Conservation (phyloP, 2,329 filamentous ascomycete species). For the Aphanocladium album region DNA sequence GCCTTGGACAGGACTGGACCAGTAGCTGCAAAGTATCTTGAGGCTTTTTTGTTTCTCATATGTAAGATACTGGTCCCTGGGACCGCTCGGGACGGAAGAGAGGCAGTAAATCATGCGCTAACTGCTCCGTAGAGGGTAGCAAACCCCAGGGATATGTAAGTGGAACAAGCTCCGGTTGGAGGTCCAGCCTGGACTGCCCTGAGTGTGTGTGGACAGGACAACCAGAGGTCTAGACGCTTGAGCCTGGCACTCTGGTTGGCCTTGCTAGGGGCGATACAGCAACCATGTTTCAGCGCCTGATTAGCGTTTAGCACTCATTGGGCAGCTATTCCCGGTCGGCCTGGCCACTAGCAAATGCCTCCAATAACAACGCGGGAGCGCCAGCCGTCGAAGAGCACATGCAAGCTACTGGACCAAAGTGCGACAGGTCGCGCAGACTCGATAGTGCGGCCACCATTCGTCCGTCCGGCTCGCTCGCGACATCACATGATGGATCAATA, state of each 20-base stretch:
- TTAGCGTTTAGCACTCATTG: background rate
- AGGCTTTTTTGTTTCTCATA: background rate
- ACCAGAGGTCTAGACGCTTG: background rate
- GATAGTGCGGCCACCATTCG: background rate
- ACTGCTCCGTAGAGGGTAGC: too few relatives aligned
- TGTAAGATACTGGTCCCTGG: background rate
- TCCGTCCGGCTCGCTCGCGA: background rate
- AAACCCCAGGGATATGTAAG: background rate
- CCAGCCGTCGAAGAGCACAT: background rate
- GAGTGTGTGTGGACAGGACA: background rate
- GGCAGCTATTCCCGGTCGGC: slow-evolving; percentile 8
- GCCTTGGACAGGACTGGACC: background rate
- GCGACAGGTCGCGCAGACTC: background rate
- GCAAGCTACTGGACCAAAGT: background rate
- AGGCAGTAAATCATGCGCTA: background rate
- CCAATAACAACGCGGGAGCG: background rate
- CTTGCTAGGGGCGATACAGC: background rate
- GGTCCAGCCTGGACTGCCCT: background rate
- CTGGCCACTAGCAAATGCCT: background rate
- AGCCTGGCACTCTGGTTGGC: background rate
- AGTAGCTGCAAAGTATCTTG: background rate
- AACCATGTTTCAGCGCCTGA: slow-evolving; percentile 9
- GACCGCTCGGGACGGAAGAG: background rate
- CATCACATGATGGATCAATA: slow-evolving; percentile 6
- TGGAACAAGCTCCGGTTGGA: background rate